Conservation (phyloP, 208 protist species). For the Wallacemonas collosoma region DNA sequence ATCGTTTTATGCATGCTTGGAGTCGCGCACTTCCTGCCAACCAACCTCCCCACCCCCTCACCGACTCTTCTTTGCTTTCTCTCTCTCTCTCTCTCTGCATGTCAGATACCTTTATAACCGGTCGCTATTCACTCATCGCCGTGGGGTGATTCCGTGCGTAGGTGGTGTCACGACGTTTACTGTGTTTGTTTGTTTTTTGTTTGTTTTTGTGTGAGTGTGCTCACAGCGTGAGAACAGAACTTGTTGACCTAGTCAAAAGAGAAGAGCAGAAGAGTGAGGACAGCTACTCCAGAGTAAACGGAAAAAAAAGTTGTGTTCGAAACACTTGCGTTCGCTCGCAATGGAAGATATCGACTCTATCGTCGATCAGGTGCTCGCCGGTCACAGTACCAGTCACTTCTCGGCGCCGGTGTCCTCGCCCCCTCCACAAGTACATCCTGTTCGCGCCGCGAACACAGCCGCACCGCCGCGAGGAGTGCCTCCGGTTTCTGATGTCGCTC, state of each 20-base stretch:
- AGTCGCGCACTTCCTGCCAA: too few species aligned
- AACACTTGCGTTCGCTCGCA: not conserved
- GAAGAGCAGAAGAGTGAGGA: not conserved
- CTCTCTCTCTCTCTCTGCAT: not conserved
- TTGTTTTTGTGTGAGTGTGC: too few species aligned
- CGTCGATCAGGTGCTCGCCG: slow-evolving; percentile 14
- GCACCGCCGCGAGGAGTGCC: too few species aligned
- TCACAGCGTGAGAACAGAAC: too few species aligned
- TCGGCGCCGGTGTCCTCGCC: not conserved
- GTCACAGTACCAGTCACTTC: not conserved
- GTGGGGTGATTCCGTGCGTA: too few species aligned
- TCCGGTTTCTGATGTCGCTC: too few species aligned
- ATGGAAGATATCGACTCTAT: slow-evolving; percentile 16
- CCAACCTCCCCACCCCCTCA: not conserved
- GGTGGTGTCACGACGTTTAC: too few species aligned
- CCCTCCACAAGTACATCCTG: not conserved
- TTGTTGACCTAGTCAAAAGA: not conserved
- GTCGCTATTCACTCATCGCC: not conserved
- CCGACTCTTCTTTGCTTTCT: not conserved
- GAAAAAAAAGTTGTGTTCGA: too few species aligned
- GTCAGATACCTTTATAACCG: not conserved
- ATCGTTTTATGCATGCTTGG: too few species aligned
- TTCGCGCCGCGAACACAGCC: too few species aligned
- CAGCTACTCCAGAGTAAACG: not conserved
- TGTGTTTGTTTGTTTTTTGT: too few species aligned